phyloP scores from a whole-genome alignment of 208 protist genomes.

The Leptomonas pyrrhocoris region DNA sequence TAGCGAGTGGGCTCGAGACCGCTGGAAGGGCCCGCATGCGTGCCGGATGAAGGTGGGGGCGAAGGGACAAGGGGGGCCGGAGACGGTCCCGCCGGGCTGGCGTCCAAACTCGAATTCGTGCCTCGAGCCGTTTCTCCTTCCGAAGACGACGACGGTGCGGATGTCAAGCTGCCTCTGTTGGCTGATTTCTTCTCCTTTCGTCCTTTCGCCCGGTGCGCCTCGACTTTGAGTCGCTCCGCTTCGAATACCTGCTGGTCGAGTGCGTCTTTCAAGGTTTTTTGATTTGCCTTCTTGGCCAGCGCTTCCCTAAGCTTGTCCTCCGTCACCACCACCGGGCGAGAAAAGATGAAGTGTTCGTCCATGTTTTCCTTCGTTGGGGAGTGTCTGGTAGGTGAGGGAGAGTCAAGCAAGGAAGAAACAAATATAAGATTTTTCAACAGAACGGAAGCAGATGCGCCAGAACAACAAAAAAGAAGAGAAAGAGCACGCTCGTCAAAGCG shows the following conservation, averaged over 20 bases:
- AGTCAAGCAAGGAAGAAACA: constrained; percentile 10
- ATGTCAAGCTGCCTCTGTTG: background rate
- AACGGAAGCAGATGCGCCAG: background rate
- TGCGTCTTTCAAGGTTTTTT: constrained; percentile 58
- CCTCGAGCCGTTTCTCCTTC: background rate
- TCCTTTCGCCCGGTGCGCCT: constrained; percentile 28
- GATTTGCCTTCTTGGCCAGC: constrained; percentile 64
- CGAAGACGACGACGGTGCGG: background rate
- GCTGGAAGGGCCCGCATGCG: constrained; percentile 3
- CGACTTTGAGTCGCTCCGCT: constrained; percentile 30
- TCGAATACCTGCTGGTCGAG: constrained; percentile 77
- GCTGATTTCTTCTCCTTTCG: background rate
- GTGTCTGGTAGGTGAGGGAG: constrained; percentile 4
- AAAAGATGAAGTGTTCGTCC: constrained; percentile 35
- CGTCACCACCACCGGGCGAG: constrained; percentile 57
- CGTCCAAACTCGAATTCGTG: background rate
- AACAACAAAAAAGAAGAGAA: constrained; percentile 7
- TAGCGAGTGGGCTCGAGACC: constrained; percentile 34
- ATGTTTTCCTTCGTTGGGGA: constrained; percentile 4
- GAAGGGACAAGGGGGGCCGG: background rate
- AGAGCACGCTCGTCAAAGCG: background rate
- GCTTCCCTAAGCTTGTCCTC: constrained; percentile 69
- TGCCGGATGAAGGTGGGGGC: background rate
- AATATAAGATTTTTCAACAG: background rate
- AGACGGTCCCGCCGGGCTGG: background rate